Evolutionary conservation across 192 early-diverging fungal genomes (phyloP).

Genomic region (Funneliformis mosseae): DNA sequence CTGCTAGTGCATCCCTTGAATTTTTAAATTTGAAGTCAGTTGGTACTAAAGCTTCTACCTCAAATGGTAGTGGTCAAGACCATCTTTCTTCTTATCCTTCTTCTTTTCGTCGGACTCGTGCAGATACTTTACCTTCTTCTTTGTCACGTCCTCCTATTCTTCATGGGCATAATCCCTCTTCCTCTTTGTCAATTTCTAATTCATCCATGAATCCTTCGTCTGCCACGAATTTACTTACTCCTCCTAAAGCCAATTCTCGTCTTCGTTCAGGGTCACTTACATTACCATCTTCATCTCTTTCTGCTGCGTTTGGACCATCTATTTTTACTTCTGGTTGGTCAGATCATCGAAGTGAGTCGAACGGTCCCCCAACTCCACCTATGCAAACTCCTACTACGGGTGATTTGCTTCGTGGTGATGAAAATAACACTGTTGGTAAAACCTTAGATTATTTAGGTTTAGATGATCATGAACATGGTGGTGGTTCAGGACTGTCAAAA

Average conservation of each 20-base stretch:
- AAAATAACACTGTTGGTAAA: constrained; percentile 60
- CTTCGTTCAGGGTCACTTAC: constrained; percentile 58
- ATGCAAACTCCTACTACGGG: constrained; percentile 49
- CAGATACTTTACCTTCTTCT: constrained; percentile 52
- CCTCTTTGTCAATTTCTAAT: constrained; percentile 33
- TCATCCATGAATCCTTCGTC: constrained; percentile 34
- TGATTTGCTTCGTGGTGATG: constrained; percentile 54
- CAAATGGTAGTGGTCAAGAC: constrained; percentile 13
- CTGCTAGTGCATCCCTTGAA: constrained; percentile 12
- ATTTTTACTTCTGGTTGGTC: constrained; percentile 63
- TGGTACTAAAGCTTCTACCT: neutral
- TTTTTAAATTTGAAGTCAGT: constrained; percentile 25
- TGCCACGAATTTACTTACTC: constrained; percentile 41
- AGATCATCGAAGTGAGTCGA: constrained; percentile 36
- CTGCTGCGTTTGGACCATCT: constrained; percentile 60
- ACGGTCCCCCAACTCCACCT: constrained; percentile 46
- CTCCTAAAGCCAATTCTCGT: constrained; percentile 46
- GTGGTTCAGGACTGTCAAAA: constrained; percentile 32
- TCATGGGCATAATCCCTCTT: constrained; percentile 29
- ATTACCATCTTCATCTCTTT: constrained; percentile 51
- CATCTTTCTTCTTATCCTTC: constrained; percentile 32
- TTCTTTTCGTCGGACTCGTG: constrained; percentile 49
- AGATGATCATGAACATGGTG: constrained; percentile 57
- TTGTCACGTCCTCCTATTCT: constrained; percentile 12
- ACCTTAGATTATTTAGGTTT: constrained; percentile 72